Evolutionary conservation across 306 rosid species (phyloP), one percentile per base, ranked within the genome.

Genomic region (Heteromeles arbutifolia): DNA sequence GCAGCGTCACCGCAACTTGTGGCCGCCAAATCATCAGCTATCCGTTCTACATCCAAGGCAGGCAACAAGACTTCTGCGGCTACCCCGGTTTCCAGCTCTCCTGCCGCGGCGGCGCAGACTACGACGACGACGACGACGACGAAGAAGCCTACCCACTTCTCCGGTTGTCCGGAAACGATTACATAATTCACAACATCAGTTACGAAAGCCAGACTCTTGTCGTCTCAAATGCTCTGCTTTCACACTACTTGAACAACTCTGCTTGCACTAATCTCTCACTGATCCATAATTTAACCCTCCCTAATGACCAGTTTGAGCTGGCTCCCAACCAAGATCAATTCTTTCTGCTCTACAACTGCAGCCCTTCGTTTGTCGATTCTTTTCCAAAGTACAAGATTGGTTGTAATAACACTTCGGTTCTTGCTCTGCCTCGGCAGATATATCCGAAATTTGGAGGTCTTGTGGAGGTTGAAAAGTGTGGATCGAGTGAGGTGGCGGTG

Each of bases 31-130:
- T 0, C 5, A 87, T 91, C 45, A 82, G 29, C 26, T 89, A 79
- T 75, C 94, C 94, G 0, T 91, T 89, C 52, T 85, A 69, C 82
- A 85, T 86, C 14, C 1, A 21, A 12, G 79, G 75, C 21, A 8
- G 0, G 39, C 88, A 87, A 71, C 1, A 58, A 25, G 0, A 76
- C 19, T 85, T 48, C 28, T 86, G 95, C 22, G 97, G 97, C 1
- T 86, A 50, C 76, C 91, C 90, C 2, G 88, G 92, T 69, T 91
- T 91, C 24, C 57, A 19, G 1, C 22, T 91, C 65, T 29, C 79
- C 24, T 91, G 97, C 77, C 19, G 25, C 26, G 48, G 3, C 2
- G 21, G 34, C 8, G 39, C 39, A 34, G 39, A 34, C 8, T 2
- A 34, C 39, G 8, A 70, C 45, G 48, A 3, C 1, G 21, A 34